Evolutionary conservation across 495 filamentous ascomycete species (phyloP).

Genomic region (Hyaloscypha finlandica): DNA sequence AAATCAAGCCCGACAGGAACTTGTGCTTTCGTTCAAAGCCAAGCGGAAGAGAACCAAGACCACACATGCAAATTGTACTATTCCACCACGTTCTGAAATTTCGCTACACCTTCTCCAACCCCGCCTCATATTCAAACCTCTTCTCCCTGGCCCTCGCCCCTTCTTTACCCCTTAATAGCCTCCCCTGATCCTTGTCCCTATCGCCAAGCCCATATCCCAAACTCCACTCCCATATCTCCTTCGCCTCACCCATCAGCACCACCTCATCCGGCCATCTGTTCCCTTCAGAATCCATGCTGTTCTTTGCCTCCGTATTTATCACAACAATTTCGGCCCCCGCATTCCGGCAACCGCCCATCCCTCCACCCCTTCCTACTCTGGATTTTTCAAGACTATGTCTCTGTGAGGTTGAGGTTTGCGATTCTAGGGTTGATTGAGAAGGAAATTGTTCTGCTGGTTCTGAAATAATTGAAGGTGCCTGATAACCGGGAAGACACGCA

Average conservation of each 20-base stretch:
- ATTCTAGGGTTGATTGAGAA: neutral
- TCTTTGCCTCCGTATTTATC: neutral
- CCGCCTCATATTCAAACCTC: too few species aligned
- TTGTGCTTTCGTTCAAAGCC: too few species aligned
- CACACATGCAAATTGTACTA: too few species aligned
- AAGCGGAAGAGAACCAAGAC: too few species aligned
- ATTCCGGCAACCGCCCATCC: neutral
- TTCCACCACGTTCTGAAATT: too few species aligned
- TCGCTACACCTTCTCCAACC: too few species aligned
- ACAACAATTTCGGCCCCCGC: neutral
- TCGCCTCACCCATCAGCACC: slow-evolving; percentile 13
- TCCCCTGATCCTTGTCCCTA: neutral
- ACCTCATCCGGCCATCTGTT: slow-evolving; percentile 16
- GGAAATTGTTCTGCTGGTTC: neutral
- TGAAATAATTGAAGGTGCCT: neutral
- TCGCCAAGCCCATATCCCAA: neutral
- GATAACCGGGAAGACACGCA: neutral
- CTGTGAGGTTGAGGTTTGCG: neutral
- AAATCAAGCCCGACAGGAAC: too few species aligned
- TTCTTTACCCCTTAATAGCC: neutral
- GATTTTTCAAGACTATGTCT: neutral
- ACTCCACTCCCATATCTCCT: slow-evolving; percentile 14
- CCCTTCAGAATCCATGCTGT: neutral
- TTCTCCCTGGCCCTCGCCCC: too few species aligned
- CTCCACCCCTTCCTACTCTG: neutral